Conservation (phyloP, 257 asterid genomes). For the Sherardia arvensis region DNA sequence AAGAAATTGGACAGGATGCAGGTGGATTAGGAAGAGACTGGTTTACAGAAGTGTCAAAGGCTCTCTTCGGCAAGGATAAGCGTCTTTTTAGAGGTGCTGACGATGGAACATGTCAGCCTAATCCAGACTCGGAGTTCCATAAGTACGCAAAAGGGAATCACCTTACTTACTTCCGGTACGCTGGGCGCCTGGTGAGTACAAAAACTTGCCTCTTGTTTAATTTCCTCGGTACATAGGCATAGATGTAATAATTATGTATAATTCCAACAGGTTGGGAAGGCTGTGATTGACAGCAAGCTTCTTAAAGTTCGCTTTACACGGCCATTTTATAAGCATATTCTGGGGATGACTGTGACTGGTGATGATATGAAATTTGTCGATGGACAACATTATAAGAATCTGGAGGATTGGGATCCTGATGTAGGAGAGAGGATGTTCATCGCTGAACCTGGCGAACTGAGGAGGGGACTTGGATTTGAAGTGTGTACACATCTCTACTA, state of each 20-base stretch:
- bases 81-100: no score
- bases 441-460: constrained; percentile 91
- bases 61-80: no score
- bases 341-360: constrained; percentile 86
- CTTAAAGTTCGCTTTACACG: constrained; percentile 95
- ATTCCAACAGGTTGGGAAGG: no score
- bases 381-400: constrained; percentile 81
- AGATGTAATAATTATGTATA: constrained; percentile 16
- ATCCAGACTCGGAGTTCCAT: no score
- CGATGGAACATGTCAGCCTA: no score
- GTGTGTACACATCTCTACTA: constrained; percentile 33
- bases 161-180: no score
- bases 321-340: constrained; percentile 91
- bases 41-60: no score
- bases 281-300: constrained; percentile 88
- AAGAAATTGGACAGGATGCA: no score
- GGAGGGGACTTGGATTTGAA: constrained; percentile 66
- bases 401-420: constrained; percentile 90
- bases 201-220: no score
- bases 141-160: no score
- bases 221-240: constrained; percentile 5
- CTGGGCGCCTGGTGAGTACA: no score
- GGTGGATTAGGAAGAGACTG: no score
- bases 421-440: constrained; percentile 76
- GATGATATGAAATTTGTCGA: constrained; percentile 95